phyloP scores from a whole-genome alignment of 116 monocot genomes.

The Dioscorea cayenensis region DNA sequence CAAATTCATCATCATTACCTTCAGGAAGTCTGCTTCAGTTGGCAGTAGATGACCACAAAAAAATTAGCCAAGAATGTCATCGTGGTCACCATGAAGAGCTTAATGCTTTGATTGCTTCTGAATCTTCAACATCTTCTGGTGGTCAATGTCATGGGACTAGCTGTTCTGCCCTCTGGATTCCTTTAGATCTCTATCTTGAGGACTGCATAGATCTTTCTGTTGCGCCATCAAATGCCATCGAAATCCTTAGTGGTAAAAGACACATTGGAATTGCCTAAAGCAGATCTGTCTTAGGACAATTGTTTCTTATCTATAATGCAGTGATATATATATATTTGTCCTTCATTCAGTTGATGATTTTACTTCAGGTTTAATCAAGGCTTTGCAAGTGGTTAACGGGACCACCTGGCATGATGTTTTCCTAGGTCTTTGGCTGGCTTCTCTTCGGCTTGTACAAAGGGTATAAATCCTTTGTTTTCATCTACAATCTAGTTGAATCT shows the following conservation, averaged over 20 bases:
- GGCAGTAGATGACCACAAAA: slow-evolving; percentile 16
- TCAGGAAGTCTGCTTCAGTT: slow-evolving; percentile 37
- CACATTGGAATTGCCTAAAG: not conserved
- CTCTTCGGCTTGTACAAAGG: slow-evolving; percentile 96
- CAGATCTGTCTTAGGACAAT: not conserved
- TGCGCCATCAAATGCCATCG: slow-evolving; percentile 83
- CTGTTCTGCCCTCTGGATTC: slow-evolving; percentile 77
- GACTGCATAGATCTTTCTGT: slow-evolving; percentile 84
- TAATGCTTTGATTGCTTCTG: slow-evolving; percentile 29
- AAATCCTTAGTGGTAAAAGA: slow-evolving; percentile 74
- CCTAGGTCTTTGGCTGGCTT: slow-evolving; percentile 92
- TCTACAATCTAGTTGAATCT: not conserved
- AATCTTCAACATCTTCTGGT: slow-evolving; percentile 30
- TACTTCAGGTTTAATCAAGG: slow-evolving; percentile 68
- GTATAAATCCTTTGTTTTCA: slow-evolving; percentile 26
- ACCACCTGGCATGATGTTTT: slow-evolving; percentile 94
- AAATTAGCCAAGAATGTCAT: slow-evolving; percentile 25
- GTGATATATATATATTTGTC: too few species aligned
- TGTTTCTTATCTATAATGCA: not conserved
- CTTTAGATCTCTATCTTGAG: slow-evolving; percentile 94
- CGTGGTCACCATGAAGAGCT: slow-evolving; percentile 21
- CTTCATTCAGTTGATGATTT: not conserved
- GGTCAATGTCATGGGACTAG: slow-evolving; percentile 55
- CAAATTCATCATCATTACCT: slow-evolving; percentile 59
- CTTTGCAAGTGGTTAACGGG: slow-evolving; percentile 75